Percentiles rank a stretch among this genome's conserved stretches.
Evolutionary conservation across 768 basidiomycete species (phyloP).

Genomic region (Auricularia sp.): DNA sequence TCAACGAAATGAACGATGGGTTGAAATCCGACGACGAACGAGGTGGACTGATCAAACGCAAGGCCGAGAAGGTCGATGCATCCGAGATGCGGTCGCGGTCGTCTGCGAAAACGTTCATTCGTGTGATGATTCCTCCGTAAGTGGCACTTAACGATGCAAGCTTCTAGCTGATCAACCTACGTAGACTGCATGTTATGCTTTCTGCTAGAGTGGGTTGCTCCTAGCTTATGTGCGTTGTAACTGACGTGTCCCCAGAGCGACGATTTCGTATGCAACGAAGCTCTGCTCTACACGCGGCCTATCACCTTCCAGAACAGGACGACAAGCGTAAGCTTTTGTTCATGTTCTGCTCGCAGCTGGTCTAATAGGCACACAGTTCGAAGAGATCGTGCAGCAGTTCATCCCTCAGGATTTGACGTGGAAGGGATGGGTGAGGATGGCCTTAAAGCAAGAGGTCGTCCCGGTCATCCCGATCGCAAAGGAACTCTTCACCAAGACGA

Average conservation of each 20-base stretch:
- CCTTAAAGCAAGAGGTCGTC: slow-evolving; percentile 67
- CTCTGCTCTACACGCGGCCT: slow-evolving; percentile 67
- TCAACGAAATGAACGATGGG: not conserved
- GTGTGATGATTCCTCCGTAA: not conserved
- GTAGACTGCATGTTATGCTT: not conserved
- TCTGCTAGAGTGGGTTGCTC: not conserved
- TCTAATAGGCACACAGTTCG: slow-evolving; percentile 40
- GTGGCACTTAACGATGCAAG: not conserved
- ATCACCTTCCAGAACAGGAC: slow-evolving; percentile 77
- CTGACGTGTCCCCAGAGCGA: slow-evolving; percentile 34
- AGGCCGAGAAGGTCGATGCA: not conserved
- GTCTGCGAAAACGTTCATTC: not conserved
- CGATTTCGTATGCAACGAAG: slow-evolving; percentile 75
- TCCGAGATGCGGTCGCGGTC: not conserved
- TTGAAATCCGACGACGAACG: not conserved
- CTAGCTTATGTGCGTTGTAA: not conserved
- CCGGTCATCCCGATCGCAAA: slow-evolving; percentile 72
- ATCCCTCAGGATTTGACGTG: slow-evolving; percentile 69
- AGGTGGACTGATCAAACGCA: not conserved
- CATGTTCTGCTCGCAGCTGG: slow-evolving; percentile 19
- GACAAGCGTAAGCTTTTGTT: slow-evolving; percentile 46
- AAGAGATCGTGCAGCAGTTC: slow-evolving; percentile 70
- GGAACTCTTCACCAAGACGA: slow-evolving; percentile 69
- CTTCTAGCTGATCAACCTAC: not conserved
- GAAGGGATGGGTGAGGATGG: slow-evolving; percentile 78